These are phyloP conservation scores for Leccinum variabile DNA, from an alignment of 1,284 basidiomycete species.

Conservation along the genomic window DNA sequence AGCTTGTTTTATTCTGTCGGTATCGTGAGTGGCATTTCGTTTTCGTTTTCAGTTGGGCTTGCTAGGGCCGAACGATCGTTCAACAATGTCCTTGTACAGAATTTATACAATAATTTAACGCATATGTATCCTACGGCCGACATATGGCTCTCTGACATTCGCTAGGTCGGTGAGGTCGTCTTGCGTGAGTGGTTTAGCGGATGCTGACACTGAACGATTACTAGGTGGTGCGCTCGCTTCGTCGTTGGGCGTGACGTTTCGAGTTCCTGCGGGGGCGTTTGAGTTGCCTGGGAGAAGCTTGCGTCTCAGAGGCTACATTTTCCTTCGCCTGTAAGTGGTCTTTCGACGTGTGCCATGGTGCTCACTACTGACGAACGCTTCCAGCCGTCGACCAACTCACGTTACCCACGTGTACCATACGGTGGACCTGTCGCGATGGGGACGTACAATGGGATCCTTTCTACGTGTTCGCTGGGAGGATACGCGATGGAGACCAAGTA, in stretches of 20 bases:
- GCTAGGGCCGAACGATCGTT: neutral
- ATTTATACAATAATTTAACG: slow-evolving; percentile 91
- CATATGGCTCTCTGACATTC: slow-evolving; percentile 95
- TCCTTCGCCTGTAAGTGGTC: slow-evolving; percentile 64
- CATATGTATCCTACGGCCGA: slow-evolving; percentile 91
- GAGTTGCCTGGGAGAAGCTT: slow-evolving; percentile 88
- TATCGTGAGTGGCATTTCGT: slow-evolving; percentile 49
- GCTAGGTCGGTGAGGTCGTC: slow-evolving; percentile 33
- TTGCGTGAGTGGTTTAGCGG: neutral
- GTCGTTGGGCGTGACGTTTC: slow-evolving; percentile 90
- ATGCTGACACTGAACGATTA: slow-evolving; percentile 3
- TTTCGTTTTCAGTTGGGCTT: neutral
- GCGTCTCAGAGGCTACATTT: slow-evolving; percentile 87
- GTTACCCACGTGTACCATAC: slow-evolving; percentile 85
- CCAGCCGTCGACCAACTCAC: slow-evolving; percentile 68
- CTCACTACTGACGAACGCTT: slow-evolving; percentile 8
- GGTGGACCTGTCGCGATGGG: slow-evolving; percentile 87
- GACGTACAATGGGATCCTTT: slow-evolving; percentile 75
- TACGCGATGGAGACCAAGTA: slow-evolving; percentile 78
- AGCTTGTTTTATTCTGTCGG: slow-evolving; percentile 89
- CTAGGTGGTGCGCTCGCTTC: slow-evolving; percentile 81
- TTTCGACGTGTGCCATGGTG: neutral
- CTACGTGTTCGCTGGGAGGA: slow-evolving; percentile 70
- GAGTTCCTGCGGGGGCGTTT: slow-evolving; percentile 86
- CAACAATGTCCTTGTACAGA: slow-evolving; percentile 43